Evolutionary conservation across 2,329 filamentous ascomycete species (phyloP), one percentile per base, ranked within the genome.

Genomic region (Albifimbria verrucaria): DNA sequence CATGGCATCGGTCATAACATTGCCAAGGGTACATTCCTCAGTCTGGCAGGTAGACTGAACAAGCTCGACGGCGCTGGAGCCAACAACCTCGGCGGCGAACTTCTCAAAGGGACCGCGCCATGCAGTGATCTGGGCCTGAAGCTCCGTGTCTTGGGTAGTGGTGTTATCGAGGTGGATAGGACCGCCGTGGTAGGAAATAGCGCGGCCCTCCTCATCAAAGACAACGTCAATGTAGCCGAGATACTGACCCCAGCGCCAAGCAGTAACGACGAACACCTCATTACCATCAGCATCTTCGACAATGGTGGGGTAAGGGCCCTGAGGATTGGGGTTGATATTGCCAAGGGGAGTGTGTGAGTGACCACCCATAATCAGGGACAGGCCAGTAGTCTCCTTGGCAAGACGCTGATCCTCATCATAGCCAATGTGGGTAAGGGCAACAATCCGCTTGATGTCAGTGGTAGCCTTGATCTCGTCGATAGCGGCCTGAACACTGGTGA

Each of bases 171-270:
- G 69, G 61, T 86, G 83, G 58, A 88, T 81, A 1, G 85, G 85
- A 0, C 77, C 83, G 26, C 85, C 85, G 61, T 79, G 78, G 68
- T 88, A 88, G 4, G 76, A 77, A 6, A 87, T 73, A 17, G 86
- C 79, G 65, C 79, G 83, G 64, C 85, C 85, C 2, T 80, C 69
- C 4, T 72, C 57, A 59, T 86, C 82, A 61, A 85, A 88, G 1
- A 81, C 82, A 7, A 88, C 77, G 57, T 87, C 83, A 58, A 88
- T 88, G 65, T 85, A 85, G 53, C 85, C 85, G 2, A 88, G 68
- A 52, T 87, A 87, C 68, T 87, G 82, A 49, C 85, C 85, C 85
- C 85, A 88, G 56, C 83, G 79, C 63, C 84, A 88, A 2, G 84
- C 80, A 7, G 83, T 86, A 18, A 88, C 85, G 60, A 87, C 78